Evolutionary conservation across 83 land plant species (phyloP), one percentile per base, ranked within the genome.

Genomic region (Larix sibirica): DNA sequence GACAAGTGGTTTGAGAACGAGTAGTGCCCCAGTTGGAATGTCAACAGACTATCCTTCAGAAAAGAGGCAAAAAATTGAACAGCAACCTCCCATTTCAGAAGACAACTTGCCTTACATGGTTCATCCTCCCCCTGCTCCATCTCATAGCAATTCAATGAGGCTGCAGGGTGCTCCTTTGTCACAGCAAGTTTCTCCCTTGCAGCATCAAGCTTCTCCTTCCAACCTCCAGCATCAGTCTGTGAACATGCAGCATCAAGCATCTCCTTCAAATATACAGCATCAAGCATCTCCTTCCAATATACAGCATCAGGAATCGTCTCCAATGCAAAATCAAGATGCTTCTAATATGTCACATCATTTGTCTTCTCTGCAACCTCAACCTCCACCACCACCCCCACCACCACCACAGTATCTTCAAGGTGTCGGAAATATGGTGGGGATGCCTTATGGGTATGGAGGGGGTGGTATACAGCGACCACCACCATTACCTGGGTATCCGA

Each of bases 51-150:
- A 84, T 59, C 80, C 90, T 75, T 83, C 71, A 1, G 91, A 80
- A 12, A 91, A 91, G 75, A 83, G 91, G 71, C 90, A 82, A 18
- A 91, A 85, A 60, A 85, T 87, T 70, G 94, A 92, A 62, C 84
- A 86, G 64, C 84, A 88, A 6, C 82, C 81, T 78, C 13, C 81
- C 0, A 59, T 80, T 12, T 47, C 90, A 42, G 90, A 90, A 61
- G 82, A 54, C 12, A 38, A 66, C 60, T 84, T 33, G 28, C 47
- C 79, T 14, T 62, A 58, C 17, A 82, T 82, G 64, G 68, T 66
- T 38, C 70, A 75, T 50, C 59, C 69, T 33, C 2, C 60, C 59
- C 80, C 77, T 73, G 77, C 56, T 42, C 24, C 44, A 20, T 50
- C 77, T 73, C 54, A 73, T n/a, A 73, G 77, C 38, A 73, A 73